Conservation (phyloP, 352 stramenopile species). For the Phytopythium sindhum region DNA sequence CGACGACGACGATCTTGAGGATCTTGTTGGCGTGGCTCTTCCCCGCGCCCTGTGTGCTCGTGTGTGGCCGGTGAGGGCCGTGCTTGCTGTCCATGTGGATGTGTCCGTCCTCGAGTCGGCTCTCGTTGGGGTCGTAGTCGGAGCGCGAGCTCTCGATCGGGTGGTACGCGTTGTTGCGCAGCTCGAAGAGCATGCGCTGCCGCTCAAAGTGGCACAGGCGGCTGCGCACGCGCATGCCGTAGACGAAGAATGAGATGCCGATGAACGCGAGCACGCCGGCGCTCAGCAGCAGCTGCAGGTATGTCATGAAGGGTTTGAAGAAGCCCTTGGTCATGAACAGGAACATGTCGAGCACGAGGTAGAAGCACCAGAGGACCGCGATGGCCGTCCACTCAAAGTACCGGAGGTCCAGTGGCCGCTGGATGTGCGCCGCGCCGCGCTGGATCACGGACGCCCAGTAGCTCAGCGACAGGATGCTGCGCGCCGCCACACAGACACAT, state of each 20-base stretch:
- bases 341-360: constrained; percentile 28
- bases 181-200: constrained; percentile 3
- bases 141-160: background rate
- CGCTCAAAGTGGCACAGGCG: constrained; percentile 4
- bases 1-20: constrained; percentile 30
- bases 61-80: background rate
- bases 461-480: constrained; percentile 43
- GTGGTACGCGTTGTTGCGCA: constrained; percentile 6
- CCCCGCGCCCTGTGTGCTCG: background rate
- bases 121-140: background rate
- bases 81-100: background rate
- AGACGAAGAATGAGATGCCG: constrained; percentile 20
- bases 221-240: constrained; percentile 19
- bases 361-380: constrained; percentile 37
- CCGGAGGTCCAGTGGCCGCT: constrained; percentile 19
- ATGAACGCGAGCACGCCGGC: constrained; percentile 16
- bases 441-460: constrained; percentile 64
- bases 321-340: constrained; percentile 35
- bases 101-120: background rate
- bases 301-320: constrained; percentile 23
- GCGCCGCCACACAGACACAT: constrained; percentile 1
- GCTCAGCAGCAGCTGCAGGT: constrained; percentile 26
- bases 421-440: constrained; percentile 22
- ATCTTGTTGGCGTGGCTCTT: constrained; percentile 29
- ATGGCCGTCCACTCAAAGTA: constrained; percentile 27